Conservation (phyloP, 345 rosid genomes). For the Acer negundo region DNA sequence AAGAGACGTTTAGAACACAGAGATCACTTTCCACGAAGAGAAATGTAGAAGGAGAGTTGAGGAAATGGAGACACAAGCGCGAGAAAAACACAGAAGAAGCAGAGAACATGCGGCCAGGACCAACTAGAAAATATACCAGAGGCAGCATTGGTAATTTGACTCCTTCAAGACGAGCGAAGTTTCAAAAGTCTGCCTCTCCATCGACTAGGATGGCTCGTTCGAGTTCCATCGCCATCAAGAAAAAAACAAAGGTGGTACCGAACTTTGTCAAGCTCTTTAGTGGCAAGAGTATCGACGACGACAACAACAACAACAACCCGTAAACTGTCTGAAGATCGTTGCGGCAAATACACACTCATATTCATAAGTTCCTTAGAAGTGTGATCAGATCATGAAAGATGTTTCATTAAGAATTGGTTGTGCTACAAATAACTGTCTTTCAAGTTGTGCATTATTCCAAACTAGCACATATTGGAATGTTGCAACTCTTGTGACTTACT, state of each 20-base stretch:
- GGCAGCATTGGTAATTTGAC: constrained; percentile 37
- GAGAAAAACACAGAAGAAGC: constrained; percentile 28
- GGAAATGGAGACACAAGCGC: constrained; percentile 33
- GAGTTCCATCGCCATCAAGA: constrained; percentile 46
- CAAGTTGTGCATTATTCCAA: not conserved
- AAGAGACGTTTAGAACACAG: constrained; percentile 38
- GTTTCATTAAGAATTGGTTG: not conserved
- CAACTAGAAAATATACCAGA: constrained; percentile 38
- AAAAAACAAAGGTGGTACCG: constrained; percentile 61
- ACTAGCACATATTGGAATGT: not conserved
- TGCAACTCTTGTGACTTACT: not conserved
- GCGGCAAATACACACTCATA: not conserved
- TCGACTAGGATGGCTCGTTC: constrained; percentile 42
- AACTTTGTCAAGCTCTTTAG: constrained; percentile 56
- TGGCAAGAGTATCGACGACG: constrained; percentile 32
- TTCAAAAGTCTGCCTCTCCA: constrained; percentile 49
- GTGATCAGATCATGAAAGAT: not conserved
- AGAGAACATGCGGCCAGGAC: constrained; percentile 23
- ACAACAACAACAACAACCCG: constrained; percentile 12
- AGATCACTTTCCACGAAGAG: constrained; percentile 60
- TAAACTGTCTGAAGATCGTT: constrained; percentile 5
- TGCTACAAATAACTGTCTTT: constrained; percentile 14
- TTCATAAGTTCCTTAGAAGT: not conserved
- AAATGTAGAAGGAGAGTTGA: constrained; percentile 48
- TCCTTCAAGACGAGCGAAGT: constrained; percentile 41